Conservation (phyloP, 768 basidiomycete species). For the Xanthoconium stramineum region DNA sequence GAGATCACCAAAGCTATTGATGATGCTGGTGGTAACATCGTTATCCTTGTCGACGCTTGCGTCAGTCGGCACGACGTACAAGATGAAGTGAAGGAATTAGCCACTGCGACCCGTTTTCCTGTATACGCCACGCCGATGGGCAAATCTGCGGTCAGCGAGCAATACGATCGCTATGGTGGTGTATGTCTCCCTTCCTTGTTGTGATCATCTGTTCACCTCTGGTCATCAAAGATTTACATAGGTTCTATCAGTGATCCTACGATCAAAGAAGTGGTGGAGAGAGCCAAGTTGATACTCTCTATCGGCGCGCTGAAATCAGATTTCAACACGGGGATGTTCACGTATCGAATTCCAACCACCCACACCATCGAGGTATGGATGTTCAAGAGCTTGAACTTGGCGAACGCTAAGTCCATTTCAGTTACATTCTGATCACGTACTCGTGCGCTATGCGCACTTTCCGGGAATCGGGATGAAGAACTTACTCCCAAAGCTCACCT, state of each 20-base stretch:
- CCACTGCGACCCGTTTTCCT: constrained; percentile 63
- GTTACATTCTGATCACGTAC: constrained; percentile 74
- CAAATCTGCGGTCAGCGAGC: constrained; percentile 72
- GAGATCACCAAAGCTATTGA: constrained; percentile 66
- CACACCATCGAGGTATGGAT: constrained; percentile 59
- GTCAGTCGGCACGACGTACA: constrained; percentile 67
- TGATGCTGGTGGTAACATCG: constrained; percentile 54
- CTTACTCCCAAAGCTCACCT: constrained; percentile 68
- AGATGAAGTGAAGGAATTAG: constrained; percentile 59
- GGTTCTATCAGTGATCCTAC: constrained; percentile 66
- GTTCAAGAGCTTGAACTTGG: background rate
- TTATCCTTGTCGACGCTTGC: constrained; percentile 83
- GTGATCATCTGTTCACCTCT: background rate
- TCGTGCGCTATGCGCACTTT: constrained; percentile 62
- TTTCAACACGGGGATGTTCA: constrained; percentile 89
- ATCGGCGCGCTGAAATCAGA: constrained; percentile 70
- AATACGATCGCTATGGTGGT: constrained; percentile 72
- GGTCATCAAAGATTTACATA: constrained; percentile 59
- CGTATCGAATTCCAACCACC: constrained; percentile 60
- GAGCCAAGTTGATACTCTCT: constrained; percentile 70
- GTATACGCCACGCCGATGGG: constrained; percentile 81
- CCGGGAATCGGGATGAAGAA: constrained; percentile 72
- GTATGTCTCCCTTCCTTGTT: constrained; percentile 41
- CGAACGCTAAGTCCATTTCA: constrained; percentile 26
- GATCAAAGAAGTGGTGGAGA: constrained; percentile 70